phyloP scores from a whole-genome alignment of 179 eudicot species.

The Beta corolliflora region DNA sequence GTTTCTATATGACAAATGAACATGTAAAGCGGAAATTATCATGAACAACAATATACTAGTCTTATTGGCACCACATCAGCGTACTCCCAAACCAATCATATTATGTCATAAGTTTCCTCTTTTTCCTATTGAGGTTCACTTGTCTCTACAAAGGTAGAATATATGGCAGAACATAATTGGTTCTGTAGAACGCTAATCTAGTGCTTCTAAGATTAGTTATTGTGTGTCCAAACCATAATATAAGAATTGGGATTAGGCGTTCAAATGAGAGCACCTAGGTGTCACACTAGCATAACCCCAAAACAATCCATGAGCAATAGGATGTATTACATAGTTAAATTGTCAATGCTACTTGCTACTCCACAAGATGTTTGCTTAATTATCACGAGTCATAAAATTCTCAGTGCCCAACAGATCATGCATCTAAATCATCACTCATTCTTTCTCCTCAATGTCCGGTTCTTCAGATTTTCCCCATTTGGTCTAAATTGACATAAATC shows the following conservation, averaged over 20 bases:
- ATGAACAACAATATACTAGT: not conserved
- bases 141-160: not conserved
- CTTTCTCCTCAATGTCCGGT: not conserved
- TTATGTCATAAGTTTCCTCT: not conserved
- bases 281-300: not conserved
- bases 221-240: not conserved
- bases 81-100: conserved; percentile 18
- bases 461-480: not conserved
- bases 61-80: not conserved
- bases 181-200: not conserved
- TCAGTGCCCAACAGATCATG: not conserved
- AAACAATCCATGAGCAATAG: not conserved
- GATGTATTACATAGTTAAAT: not conserved
- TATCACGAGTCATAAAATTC: not conserved
- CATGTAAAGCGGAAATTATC: not conserved
- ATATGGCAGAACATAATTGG: not conserved
- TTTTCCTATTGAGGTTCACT: not conserved
- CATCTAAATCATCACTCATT: not conserved
- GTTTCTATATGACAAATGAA: not conserved
- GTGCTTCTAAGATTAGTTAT: not conserved
- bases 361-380: not conserved
- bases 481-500: not conserved
- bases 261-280: not conserved
- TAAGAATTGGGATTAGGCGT: not conserved
- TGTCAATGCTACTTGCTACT: not conserved